Evolutionary conservation across 2,329 filamentous ascomycete species (phyloP), one percentile per base, ranked within the genome.

Genomic region (Sarocladium oryzae): DNA sequence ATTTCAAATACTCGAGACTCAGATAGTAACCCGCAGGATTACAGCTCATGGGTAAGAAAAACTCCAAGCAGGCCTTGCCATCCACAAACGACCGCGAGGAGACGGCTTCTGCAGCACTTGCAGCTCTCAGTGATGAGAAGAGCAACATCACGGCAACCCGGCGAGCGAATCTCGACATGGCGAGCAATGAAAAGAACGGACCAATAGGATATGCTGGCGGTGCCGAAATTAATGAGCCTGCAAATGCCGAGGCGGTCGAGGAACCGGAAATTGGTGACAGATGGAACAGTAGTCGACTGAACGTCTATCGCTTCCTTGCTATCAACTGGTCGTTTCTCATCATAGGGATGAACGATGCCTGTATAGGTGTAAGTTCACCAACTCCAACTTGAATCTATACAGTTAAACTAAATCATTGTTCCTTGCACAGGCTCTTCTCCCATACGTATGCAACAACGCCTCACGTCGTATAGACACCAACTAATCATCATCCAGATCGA

Each of bases 291-390:
- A 76, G 84, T 0, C 63, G 67, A 8, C 69, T 72, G 37, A 88
- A 85, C 61, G 66, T 78, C 4, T 82, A 70, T 57, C 77, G 83
- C 35, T 79, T 80, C 41, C 64, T 78, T 32, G 73, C 79, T 1
- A 76, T 81, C 2, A 80, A 84, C 58, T 80, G 78, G 65, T 75
- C 76, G 4, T 81, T 88, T 56, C 68, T 83, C 18, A 70, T 86
- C 28, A 79, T 86, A 71, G 85, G 85, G 6, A 76, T 84, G 68
- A 86, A 85, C 58, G 85, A 89, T 66, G 84, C 78, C 9, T 78
- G 79, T 21, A 74, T 81, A 40, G 84, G 84, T 37, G 80, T 81
- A 69, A 63, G 74, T 71, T 30, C 28, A 30, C 28, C 28, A 21
- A 20, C 28, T 23, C 20, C 40, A 4, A 16, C 15, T 41, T 13